Conservation (phyloP, 805 yeast genomes). For the Komagataella mondaviorum region DNA sequence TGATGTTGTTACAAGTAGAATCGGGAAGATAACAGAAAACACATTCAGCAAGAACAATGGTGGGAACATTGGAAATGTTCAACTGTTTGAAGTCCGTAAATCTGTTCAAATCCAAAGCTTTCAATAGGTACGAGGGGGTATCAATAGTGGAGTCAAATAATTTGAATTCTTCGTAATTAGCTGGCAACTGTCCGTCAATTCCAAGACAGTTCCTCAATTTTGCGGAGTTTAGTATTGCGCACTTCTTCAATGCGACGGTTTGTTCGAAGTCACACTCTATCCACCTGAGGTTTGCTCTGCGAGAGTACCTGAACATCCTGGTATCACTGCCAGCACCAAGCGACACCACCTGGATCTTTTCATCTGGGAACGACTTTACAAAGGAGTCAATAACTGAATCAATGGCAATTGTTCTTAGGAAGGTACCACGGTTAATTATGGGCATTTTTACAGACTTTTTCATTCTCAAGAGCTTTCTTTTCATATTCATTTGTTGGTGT, state of each 20-base stretch:
- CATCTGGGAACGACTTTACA: conserved; percentile 12
- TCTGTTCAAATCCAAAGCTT: conserved; percentile 40
- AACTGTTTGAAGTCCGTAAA: conserved; percentile 8
- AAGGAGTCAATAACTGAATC: conserved; percentile 32
- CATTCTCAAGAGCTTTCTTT: conserved; percentile 25
- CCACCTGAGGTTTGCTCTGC: conserved; percentile 19
- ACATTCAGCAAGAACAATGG: conserved; percentile 61
- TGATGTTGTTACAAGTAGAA: conserved; percentile 27
- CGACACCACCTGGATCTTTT: conserved; percentile 40
- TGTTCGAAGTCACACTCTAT: conserved; percentile 55
- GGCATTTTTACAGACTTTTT: conserved; percentile 34
- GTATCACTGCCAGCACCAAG: conserved; percentile 82
- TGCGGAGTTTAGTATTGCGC: conserved; percentile 24
- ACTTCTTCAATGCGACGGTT: conserved; percentile 35
- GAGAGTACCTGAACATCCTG: conserved; percentile 30
- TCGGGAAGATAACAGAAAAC: conserved; percentile 59
- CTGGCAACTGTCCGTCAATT: conserved; percentile 8
- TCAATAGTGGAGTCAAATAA: conserved; percentile 17
- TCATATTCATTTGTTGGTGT: conserved; percentile 15
- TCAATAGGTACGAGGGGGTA: conserved; percentile 31
- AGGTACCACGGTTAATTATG: conserved; percentile 60
- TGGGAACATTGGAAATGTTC: conserved; percentile 24
- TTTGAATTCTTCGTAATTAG: conserved; percentile 11
- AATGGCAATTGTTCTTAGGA: conserved; percentile 41
- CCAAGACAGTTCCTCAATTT: conserved; percentile 16